Base-by-base conservation (phyloP, 139 green algal genomes). In the Asterochloris sp. region DNA sequence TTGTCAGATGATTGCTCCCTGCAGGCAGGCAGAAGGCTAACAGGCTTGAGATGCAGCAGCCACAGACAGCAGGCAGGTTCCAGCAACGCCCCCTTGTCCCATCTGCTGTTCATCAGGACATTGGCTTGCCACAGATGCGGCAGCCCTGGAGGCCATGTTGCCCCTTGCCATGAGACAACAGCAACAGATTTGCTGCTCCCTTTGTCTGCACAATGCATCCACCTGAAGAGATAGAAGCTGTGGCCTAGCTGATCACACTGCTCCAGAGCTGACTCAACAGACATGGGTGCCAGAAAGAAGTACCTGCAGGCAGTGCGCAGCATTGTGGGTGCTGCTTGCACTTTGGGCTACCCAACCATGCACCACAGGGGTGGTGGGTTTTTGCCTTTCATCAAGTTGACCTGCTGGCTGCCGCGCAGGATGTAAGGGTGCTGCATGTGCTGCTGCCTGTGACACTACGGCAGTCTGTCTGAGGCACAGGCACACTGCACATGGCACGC, bases 11-110 rank as follows among this genome's bases (percentile, higher is more conserved):
- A 75, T 75, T 82, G 83, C 67, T 94, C 90, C 15, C 69, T 54
- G 38, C 16, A 79, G 89, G 92, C 6, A 94, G 76, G 79, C 86
- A 94, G 84, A 92, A 90, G 85, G 61, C 86, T 87, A 16, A 94
- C 83, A 0, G 83, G 84, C 83, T 92, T 87, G 68, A 75, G 27
- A 62, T 82, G 68, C 21, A 77, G 71, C 71, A 29, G 71, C n/a
- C 78, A 75, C 13, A 28, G 16, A 26, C n/a, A 75, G 11, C 78
- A 82, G 14, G 2, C 62, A n/a, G 63, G 54, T 11, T 23, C 69
- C 60, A 73, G 24, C 8, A 16, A 62, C 10, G 15, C 54, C 21
- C 14, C 76, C 14, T 62, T 19, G 6, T 23, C 23, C 47, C 21
- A 69, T 19, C 14, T 73, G 62, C 10, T 69, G 24, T 13, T 62